Conservation (phyloP, 2,329 filamentous ascomycete genomes). For the Xylaria sp. region DNA sequence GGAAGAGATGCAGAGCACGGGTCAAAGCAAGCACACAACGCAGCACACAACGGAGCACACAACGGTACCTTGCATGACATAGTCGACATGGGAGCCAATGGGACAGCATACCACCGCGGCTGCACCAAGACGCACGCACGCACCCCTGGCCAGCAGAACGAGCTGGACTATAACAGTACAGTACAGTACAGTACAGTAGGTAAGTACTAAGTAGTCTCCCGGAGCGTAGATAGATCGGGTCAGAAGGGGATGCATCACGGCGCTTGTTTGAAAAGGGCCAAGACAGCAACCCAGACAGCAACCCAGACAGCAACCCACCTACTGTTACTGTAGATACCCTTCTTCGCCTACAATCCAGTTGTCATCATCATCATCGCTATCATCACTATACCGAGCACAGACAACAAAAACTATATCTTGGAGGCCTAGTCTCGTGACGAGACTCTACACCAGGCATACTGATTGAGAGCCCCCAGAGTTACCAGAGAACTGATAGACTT, state of each 20-base stretch:
- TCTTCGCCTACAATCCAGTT: too few species aligned
- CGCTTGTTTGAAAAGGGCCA: constrained; percentile 25
- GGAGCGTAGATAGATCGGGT: too few species aligned
- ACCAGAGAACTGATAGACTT: too few species aligned
- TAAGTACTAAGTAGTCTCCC: background rate
- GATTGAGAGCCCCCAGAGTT: too few species aligned
- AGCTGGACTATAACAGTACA: background rate
- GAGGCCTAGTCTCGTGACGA: too few species aligned
- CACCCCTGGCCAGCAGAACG: constrained; percentile 10
- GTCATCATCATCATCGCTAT: background rate
- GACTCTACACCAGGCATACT: too few species aligned
- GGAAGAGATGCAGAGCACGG: background rate
- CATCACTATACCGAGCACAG: too few species aligned
- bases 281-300: constrained; percentile 4
- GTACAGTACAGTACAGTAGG: background rate
- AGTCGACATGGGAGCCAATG: constrained; percentile 5
- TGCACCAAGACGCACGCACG: background rate
- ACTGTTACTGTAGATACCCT: too few species aligned
- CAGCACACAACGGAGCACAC: too few species aligned
- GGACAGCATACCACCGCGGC: constrained; percentile 14
- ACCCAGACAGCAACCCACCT: constrained; percentile 1
- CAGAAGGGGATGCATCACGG: constrained; percentile 2
- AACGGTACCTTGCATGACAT: constrained; percentile 34
- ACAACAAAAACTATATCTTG: too few species aligned
- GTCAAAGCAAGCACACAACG: constrained; percentile 1